Conservation (phyloP, 441 rosid species). For the Theobroma grandiflorum region DNA sequence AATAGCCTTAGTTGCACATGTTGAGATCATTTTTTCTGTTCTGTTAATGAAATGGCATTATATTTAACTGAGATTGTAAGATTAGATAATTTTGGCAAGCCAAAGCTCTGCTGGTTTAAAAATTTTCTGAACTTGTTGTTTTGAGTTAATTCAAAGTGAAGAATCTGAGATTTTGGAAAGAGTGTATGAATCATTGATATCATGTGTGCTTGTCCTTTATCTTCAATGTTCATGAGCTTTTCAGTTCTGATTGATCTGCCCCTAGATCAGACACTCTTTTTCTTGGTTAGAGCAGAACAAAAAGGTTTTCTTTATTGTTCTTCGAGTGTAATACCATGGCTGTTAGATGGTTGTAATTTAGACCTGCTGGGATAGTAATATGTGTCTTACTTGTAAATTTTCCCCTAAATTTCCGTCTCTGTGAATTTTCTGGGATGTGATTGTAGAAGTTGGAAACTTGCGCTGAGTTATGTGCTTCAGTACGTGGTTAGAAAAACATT, state of each 20-base stretch:
- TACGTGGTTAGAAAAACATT: background rate
- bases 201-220: background rate
- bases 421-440: background rate
- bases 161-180: background rate
- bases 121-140: background rate
- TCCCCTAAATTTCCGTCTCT: background rate
- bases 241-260: background rate
- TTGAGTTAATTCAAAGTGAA: background rate
- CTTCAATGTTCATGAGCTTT: too few species aligned
- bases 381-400: background rate
- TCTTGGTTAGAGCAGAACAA: background rate
- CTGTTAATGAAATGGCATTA: background rate
- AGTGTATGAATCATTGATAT: background rate
- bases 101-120: background rate
- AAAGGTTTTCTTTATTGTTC: background rate
- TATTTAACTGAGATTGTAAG: background rate
- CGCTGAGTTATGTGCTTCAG: slow-evolving; percentile 9
- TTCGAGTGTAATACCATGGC: background rate
- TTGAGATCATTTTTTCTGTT: background rate
- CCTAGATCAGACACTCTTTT: background rate
- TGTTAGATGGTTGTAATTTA: background rate
- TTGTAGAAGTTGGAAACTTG: background rate
- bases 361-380: background rate
- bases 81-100: slow-evolving; percentile 2
- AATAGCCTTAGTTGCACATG: background rate